Conservation (phyloP, 352 stramenopile species). For the Globisporangium abappressorium region DNA sequence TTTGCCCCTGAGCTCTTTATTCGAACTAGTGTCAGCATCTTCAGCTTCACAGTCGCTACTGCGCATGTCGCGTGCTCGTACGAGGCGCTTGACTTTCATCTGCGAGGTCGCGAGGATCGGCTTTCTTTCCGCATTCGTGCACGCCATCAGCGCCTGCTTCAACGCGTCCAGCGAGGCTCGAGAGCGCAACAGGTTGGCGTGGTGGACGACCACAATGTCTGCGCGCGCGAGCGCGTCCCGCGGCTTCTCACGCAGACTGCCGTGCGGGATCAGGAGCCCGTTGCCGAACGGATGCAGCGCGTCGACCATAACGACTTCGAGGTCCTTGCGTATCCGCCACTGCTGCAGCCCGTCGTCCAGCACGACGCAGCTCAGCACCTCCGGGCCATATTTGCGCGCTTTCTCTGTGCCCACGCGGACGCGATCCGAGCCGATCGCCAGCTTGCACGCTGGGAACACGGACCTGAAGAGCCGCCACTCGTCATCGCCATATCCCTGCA, state of each 20-base stretch:
- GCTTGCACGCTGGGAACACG: conserved; percentile 37
- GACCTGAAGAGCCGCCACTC: conserved; percentile 59
- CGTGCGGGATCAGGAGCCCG: conserved; percentile 44
- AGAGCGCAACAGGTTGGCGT: conserved; percentile 40
- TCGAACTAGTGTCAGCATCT: neutral
- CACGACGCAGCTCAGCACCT: conserved; percentile 38
- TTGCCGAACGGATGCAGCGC: conserved; percentile 69
- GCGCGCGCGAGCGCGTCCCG: conserved; percentile 38
- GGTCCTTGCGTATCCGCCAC: conserved; percentile 53
- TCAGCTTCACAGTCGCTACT: neutral
- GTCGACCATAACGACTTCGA: conserved; percentile 76
- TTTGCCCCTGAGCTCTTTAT: conserved; percentile 18
- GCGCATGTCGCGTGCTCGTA: conserved; percentile 9
- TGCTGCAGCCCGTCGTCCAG: conserved; percentile 74
- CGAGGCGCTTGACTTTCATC: conserved; percentile 42
- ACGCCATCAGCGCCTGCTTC: conserved; percentile 13
- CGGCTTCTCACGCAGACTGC: conserved; percentile 52
- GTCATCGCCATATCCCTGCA: conserved; percentile 58
- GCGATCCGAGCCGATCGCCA: conserved; percentile 42
- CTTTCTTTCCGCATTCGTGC: conserved; percentile 9
- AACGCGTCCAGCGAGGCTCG: conserved; percentile 15
- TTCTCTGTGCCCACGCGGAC: conserved; percentile 19
- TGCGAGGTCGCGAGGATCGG: conserved; percentile 47
- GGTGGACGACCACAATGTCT: conserved; percentile 59
- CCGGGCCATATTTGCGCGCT: conserved; percentile 11